Evolutionary conservation across 2,329 filamentous ascomycete genomes (phyloP), one percentile per base, ranked within the genome.

Genomic region (Claviceps sorghi): DNA sequence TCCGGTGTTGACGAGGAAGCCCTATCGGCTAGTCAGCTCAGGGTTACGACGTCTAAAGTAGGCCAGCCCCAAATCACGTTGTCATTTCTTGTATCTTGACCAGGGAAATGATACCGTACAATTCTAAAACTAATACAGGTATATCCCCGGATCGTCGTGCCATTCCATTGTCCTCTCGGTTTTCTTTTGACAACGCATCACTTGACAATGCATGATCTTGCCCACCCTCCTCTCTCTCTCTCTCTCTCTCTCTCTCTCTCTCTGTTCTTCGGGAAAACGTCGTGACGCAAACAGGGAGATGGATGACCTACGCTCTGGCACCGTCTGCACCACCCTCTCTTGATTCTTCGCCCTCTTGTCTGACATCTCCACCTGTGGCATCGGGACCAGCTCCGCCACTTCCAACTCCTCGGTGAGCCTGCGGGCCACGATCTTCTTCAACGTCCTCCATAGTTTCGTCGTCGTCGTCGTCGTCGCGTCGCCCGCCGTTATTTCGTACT

Each of bases 251-350:
- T 47, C 26, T 26, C 15, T 21, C 6, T 43, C 41, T 34, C 8
- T 34, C 34, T 34, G 3, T 32, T 34, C 44, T 47, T 34, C 55
- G 55, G 43, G 53, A 26, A 19, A 29, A 26, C 49, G 58, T 58
- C 59, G 57, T 61, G 58, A 61, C 55, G 61, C 58, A 62, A 62
- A 64, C 59, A 60, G 64, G 51, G 61, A 59, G 15, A 44, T 15
- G 13, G 3, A 59, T 64, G 55, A 98, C 94, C 91, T 97, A 98
- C 93, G 91, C 93, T 96, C 93, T 83, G 72, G 88, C 94, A 64
- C 94, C 93, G 71, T 97, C 93, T 61, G 88, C 88, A 66, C 94
- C 93, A 55, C 91, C 93, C 70, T 95, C 89, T 72, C 94, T 79
- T 58, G 91, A 82, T 60, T 81, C 83, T 67, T 88, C 82, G 54